A percentile compares a stretch with the other conserved stretches of the same genome.
These are phyloP conservation scores for Globisporangium cystogenes DNA, from an alignment of 352 stramenopile genomes.

Conservation along the genomic window DNA sequence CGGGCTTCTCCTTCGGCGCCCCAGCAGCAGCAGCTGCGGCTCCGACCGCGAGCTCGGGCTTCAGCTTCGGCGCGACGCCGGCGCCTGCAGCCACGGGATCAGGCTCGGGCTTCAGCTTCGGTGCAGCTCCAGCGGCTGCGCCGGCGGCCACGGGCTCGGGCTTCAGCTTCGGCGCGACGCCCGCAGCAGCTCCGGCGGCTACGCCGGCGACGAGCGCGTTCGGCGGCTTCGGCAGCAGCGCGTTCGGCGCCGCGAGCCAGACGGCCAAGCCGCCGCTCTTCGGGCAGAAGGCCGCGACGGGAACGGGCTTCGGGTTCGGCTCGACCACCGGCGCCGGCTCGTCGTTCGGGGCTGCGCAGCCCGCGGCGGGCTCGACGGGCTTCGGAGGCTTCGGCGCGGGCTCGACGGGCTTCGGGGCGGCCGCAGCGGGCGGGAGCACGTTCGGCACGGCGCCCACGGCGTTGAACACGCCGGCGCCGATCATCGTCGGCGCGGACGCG, in stretches of 20 bases:
- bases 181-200: neutral
- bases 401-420: neutral
- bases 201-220: conserved; percentile 1
- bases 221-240: conserved; percentile 14
- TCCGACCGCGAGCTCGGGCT: conserved; percentile 20
- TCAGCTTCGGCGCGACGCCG: conserved; percentile 25
- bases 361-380: conserved; percentile 5
- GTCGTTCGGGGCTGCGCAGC: conserved; percentile 10
- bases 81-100: conserved; percentile 5
- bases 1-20: conserved; percentile 33
- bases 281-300: conserved; percentile 26
- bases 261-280: conserved; percentile 47
- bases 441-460: conserved; percentile 28
- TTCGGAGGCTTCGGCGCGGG: conserved; percentile 25
- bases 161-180: conserved; percentile 1
- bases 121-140: conserved; percentile 1
- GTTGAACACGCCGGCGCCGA: conserved; percentile 49
- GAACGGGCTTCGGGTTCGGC: conserved; percentile 29
- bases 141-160: neutral
- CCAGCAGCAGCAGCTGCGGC: conserved; percentile 1
- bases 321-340: conserved; percentile 17
- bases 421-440: conserved; percentile 17
- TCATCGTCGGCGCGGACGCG: conserved; percentile 69
- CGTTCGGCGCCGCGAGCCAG: conserved; percentile 12
- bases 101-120: conserved; percentile 15